A percentile compares a stretch with the other conserved stretches of the same genome.
Conservation (phyloP, 257 asterid species). For the Mitragyna speciosa region DNA sequence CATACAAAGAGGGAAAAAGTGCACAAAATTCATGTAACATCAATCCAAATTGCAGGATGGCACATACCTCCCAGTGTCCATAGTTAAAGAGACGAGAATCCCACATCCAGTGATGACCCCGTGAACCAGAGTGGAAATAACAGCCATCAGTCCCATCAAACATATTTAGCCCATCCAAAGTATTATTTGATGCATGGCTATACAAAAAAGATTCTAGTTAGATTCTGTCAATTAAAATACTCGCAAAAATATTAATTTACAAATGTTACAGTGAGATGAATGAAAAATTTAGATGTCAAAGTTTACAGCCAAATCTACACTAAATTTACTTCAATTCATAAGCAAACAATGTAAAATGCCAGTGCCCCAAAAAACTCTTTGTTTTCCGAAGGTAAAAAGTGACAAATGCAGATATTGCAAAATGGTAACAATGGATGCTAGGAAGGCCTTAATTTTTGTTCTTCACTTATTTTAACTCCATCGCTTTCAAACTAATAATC, state of each 20-base stretch:
- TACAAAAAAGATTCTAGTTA: slow-evolving; percentile 28
- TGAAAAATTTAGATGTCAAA: slow-evolving; percentile 3
- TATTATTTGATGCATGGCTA: slow-evolving; percentile 97
- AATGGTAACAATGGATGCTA: background rate
- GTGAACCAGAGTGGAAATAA: slow-evolving; percentile 91
- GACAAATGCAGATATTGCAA: background rate
- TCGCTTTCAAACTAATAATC: background rate
- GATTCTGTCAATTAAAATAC: background rate
- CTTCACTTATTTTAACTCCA: background rate
- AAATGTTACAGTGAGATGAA: background rate
- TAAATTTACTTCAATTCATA: background rate
- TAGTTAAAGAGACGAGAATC: slow-evolving; percentile 99
- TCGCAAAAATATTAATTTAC: background rate
- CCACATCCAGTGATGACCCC: slow-evolving; percentile 99
- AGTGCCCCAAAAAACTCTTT: background rate
- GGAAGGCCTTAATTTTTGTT: background rate
- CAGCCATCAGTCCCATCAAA: slow-evolving; percentile 97
- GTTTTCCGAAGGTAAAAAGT: slow-evolving; percentile 5
- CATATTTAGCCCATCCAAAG: slow-evolving; percentile 99
- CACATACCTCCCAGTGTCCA: slow-evolving; percentile 98
- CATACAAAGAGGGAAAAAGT: background rate
- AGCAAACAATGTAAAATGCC: background rate
- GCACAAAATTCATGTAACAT: background rate
- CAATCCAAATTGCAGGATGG: background rate
- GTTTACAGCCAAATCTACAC: background rate